A percentile compares a stretch with the other conserved stretches of the same genome.
phyloP scores from a whole-genome alignment of 2,329 filamentous ascomycete genomes.

The Cordyceps cateniannulata region DNA sequence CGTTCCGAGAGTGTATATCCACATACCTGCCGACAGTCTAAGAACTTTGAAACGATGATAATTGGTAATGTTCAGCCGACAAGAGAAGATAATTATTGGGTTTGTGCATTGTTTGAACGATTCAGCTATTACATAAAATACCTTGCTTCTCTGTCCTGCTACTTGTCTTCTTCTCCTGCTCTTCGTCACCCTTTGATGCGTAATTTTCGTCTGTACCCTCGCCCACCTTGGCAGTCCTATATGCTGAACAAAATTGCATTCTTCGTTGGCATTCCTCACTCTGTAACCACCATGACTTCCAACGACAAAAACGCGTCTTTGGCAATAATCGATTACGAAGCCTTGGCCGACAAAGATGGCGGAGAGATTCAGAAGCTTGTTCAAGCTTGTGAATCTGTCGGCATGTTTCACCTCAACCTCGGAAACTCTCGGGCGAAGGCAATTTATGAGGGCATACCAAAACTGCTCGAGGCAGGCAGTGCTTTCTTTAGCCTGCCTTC shows the following conservation, averaged over 20 bases:
- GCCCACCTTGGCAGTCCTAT: no score
- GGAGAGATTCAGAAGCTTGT: slow-evolving; percentile 5
- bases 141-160: no score
- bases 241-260: no score
- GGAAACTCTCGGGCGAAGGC: background rate
- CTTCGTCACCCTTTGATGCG: no score
- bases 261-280: background rate
- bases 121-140: no score
- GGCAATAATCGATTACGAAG: slow-evolving; percentile 1
- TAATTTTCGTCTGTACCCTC: no score
- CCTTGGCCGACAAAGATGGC: background rate
- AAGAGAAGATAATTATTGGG: no score
- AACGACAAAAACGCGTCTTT: background rate
- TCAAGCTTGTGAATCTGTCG: slow-evolving; percentile 3
- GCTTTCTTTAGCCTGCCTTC: background rate
- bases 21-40: no score
- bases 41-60: no score
- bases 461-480: background rate
- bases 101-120: no score
- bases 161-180: no score
- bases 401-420: slow-evolving; percentile 4
- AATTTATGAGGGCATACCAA: background rate
- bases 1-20: background rate
- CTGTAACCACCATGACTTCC: background rate
- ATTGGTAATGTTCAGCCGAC: no score